Evolutionary conservation across 2,329 filamentous ascomycete genomes (phyloP), one percentile per base, ranked within the genome.

Genomic region (Alternaria infectoria): DNA sequence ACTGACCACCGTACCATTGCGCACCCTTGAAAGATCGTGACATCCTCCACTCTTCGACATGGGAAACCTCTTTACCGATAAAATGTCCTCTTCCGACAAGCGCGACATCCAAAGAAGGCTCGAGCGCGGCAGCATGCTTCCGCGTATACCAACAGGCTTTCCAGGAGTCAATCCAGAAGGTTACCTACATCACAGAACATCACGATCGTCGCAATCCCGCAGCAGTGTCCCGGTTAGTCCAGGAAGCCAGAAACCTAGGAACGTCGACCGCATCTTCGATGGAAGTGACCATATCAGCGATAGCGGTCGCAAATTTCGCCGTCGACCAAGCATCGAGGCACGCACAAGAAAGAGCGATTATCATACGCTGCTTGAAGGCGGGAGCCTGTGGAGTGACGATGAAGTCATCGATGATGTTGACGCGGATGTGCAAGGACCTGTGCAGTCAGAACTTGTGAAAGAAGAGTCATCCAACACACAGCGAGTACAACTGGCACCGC

Each of bases 161-260:
- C 49, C 49, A 3, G 17, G 13, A 11, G 12, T 36, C 17, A 5
- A 4, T 3, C 2, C 5, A 1, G 28, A 23, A 51, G 17, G 5
- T 0, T 51, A 51, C 17, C 5, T 32, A 8, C 2, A 15, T 0
- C 5, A 3, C 12, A 17, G 21, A 12, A 23, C 17, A 1, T 3
- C 49, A 15, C 26, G 6, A 17, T 0, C 2, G 1, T 21, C 30
- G 12, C 28, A 9, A 6, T 51, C 47, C 9, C 17, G 3, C 3
- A 15, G 5, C 11, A 15, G 10, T 15, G 2, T 4, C 30, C 2
- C 17, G 3, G 1, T 2, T 0, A 51, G 28, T 6, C 28, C 5
- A 36, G 23, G 49, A 23, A n/a, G 0, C 13, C 49, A 7, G 2
- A 36, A 54, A 5, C 17, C 8, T 3, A 43, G 11, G 6, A 25